Evolutionary conservation across 495 filamentous ascomycete species (phyloP).

Genomic region (Neurospora sp.): DNA sequence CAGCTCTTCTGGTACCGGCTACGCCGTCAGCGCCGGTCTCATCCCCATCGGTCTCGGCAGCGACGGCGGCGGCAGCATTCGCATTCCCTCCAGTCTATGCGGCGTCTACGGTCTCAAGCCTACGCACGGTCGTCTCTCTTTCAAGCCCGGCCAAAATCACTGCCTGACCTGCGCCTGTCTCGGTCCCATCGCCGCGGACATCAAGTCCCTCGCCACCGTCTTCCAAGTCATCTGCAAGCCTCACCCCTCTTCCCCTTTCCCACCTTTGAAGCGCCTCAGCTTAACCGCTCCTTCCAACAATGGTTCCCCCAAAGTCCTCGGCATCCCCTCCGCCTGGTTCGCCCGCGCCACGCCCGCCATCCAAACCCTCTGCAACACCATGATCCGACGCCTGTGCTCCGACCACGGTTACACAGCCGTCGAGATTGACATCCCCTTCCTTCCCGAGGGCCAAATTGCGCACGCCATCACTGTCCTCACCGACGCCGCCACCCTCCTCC

Average conservation of each 20-base stretch:
- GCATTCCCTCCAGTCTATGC: constrained; percentile 68
- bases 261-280: constrained; percentile 9
- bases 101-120: constrained; percentile 79
- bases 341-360: constrained; percentile 54
- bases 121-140: constrained; percentile 60
- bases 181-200: constrained; percentile 65
- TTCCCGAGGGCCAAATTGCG: constrained; percentile 65
- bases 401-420: constrained; percentile 52
- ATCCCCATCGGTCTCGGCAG: constrained; percentile 72
- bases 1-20: constrained; percentile 71
- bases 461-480: constrained; percentile 73
- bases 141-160: constrained; percentile 47
- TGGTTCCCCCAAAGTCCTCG: constrained; percentile 36
- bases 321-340: constrained; percentile 65
- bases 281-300: constrained; percentile 1
- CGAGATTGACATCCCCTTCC: constrained; percentile 59
- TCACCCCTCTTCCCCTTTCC: constrained; percentile 49
- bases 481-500: constrained; percentile 45
- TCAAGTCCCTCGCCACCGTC: constrained; percentile 61
- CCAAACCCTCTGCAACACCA: constrained; percentile 44
- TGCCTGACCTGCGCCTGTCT: constrained; percentile 51
- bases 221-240: constrained; percentile 65
- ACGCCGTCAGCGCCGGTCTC: constrained; percentile 60
- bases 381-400: constrained; percentile 45
- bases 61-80: constrained; percentile 75